A percentile compares a stretch with the other conserved stretches of the same genome.
These are phyloP conservation scores for Colletotrichum sp. DNA, from an alignment of 2,329 filamentous ascomycete genomes.

Conservation along the genomic window DNA sequence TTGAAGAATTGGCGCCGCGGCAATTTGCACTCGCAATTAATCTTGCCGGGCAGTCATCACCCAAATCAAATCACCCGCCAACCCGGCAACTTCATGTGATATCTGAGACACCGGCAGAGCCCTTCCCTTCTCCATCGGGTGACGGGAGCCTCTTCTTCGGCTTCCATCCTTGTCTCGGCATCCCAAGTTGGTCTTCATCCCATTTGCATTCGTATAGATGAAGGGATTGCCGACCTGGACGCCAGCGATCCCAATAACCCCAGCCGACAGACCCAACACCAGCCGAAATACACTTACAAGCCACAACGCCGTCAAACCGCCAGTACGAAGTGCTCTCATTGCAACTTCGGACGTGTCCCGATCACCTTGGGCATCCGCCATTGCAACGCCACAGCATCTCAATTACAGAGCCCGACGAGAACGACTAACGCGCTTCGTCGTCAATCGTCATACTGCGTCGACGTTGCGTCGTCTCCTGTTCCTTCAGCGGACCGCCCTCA, in stretches of 20 bases:
- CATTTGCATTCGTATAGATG: neutral
- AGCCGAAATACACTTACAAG: neutral
- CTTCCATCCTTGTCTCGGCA: neutral
- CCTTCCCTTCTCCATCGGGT: neutral
- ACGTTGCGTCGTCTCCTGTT: neutral
- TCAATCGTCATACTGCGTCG: neutral
- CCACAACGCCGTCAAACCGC: neutral
- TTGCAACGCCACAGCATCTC: neutral
- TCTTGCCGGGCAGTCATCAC: neutral
- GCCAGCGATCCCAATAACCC: conserved; percentile 15
- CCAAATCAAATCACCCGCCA: neutral
- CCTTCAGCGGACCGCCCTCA: neutral
- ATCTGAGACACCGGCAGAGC: neutral
- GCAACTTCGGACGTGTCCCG: neutral
- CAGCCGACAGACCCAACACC: neutral
- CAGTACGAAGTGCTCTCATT: neutral
- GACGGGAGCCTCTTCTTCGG: neutral
- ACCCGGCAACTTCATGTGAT: neutral
- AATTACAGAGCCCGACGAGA: neutral
- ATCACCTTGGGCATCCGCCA: neutral
- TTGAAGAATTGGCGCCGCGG: neutral
- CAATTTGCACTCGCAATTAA: neutral
- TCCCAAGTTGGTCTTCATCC: neutral
- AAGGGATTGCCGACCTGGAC: neutral
- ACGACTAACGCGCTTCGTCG: neutral